phyloP scores from a whole-genome alignment of 768 basidiomycete species.

The Cyclocybe cylindracea region DNA sequence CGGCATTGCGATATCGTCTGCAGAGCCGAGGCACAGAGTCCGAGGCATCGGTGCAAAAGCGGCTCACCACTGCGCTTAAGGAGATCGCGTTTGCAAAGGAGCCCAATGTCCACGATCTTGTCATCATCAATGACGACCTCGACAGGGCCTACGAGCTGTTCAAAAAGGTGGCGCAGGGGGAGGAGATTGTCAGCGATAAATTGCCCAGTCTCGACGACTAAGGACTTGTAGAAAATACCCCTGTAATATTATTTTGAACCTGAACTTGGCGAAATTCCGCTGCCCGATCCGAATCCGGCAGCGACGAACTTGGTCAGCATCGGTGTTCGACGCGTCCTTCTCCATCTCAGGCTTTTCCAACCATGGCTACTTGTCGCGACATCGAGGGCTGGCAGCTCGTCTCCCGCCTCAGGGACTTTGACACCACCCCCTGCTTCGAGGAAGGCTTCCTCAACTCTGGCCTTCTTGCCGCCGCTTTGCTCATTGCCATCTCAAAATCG shows the following conservation, averaged over 20 bases:
- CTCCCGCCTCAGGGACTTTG: slow-evolving; percentile 65
- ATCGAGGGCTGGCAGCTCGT: slow-evolving; percentile 66
- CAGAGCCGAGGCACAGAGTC: slow-evolving; percentile 83
- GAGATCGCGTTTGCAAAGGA: slow-evolving; percentile 87
- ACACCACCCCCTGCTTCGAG: slow-evolving; percentile 81
- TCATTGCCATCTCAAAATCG: slow-evolving; percentile 41
- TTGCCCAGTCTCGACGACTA: slow-evolving; percentile 69
- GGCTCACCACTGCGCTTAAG: slow-evolving; percentile 73
- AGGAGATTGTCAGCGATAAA: slow-evolving; percentile 55
- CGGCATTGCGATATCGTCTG: slow-evolving; percentile 70
- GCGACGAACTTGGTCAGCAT: too few relatives aligned
- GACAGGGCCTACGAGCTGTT: slow-evolving; percentile 82
- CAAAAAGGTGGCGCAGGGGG: slow-evolving; percentile 74
- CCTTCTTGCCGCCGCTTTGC: slow-evolving; percentile 46
- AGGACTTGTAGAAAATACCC: not conserved
- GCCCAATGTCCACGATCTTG: slow-evolving; percentile 70
- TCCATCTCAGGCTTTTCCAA: slow-evolving; percentile 2
- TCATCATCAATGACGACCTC: slow-evolving; percentile 90
- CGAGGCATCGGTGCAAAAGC: slow-evolving; percentile 67
- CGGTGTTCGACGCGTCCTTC: not conserved
- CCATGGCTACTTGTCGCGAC: slow-evolving; percentile 52
- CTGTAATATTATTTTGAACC: not conserved
- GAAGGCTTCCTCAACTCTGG: slow-evolving; percentile 65
- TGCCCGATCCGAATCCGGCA: too few relatives aligned
- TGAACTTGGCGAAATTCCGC: not conserved